Percentiles rank a stretch among this genome's conserved stretches.
Evolutionary conservation across 352 stramenopile genomes (phyloP).

Genomic region (Phytophthora capsici): DNA sequence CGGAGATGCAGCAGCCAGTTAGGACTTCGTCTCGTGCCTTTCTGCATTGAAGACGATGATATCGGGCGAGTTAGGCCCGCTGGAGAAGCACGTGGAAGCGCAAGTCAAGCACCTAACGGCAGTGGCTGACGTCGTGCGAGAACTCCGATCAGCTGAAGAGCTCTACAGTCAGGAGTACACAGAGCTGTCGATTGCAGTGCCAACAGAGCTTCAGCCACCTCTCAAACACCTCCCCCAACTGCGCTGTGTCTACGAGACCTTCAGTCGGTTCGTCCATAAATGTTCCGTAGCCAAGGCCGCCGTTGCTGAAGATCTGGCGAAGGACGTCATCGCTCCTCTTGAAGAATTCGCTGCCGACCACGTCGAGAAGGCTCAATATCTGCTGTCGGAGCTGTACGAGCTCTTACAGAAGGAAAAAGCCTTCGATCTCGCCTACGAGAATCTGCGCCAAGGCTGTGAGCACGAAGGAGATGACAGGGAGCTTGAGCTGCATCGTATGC

Average conservation of each 20-base stretch:
- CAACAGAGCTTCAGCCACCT: constrained; percentile 8
- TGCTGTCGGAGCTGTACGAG: constrained; percentile 54
- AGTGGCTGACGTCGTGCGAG: constrained; percentile 38
- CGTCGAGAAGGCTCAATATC: constrained; percentile 41
- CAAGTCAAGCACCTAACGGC: constrained; percentile 40
- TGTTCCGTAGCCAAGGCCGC: constrained; percentile 22
- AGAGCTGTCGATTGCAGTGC: constrained; percentile 33
- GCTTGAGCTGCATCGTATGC: constrained; percentile 7
- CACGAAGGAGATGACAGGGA: constrained; percentile 1
- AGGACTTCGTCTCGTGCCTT: constrained; percentile 4
- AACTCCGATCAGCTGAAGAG: constrained; percentile 40
- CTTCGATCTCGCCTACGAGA: constrained; percentile 37
- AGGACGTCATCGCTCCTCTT: constrained; percentile 36
- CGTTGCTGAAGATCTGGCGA: constrained; percentile 38
- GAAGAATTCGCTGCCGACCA: constrained; percentile 48
- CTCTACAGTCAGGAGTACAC: constrained; percentile 42
- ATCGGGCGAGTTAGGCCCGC: constrained; percentile 16
- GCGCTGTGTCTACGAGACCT: constrained; percentile 21
- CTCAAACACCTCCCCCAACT: constrained; percentile 28
- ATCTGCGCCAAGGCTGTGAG: constrained; percentile 16
- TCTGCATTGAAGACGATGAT: constrained; percentile 29
- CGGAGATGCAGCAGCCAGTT: not conserved
- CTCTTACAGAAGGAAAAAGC: constrained; percentile 50
- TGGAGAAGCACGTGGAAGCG: constrained; percentile 42
- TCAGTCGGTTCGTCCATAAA: constrained; percentile 39